Base-by-base conservation (phyloP, 768 basidiomycete genomes). In the Daedaleopsis sinensis region DNA sequence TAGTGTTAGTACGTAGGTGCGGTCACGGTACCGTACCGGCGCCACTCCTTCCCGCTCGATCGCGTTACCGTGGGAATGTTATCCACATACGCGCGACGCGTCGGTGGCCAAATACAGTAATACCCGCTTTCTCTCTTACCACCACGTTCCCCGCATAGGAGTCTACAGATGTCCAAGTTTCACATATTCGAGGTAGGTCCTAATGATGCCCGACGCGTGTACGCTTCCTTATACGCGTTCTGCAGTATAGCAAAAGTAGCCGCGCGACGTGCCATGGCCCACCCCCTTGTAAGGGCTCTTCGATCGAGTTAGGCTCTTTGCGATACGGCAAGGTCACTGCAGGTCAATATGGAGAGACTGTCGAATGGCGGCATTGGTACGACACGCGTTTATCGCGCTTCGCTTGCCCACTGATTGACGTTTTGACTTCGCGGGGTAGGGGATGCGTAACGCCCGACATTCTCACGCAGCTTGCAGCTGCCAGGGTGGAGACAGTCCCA, bases 361-460 rank as follows among this genome's bases (percentile, higher is more conserved):
- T 91, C 3, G 79, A 86, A 68, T 93, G 91, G 91, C 78, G 84
- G 44, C 91, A 93, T 65, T 93, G 91, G 90, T 90, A 73, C 67
- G 78, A 50, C 60, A 43, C 32, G 39, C 51, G 67, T 37, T 35
- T 37, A 51, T 47, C 35, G 48, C 58, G 44, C 9, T 58, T 39
- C 37, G 19, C 36, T 1, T 50, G 36, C 27, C 27, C 50, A 64
- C 42, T 66, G 57, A 44, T 35, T 37, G 21, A 46, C 48, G 18
- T 16, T 57, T 42, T 39, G 32, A 39, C 18, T 49, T 18, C 13
- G 27, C 44, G 19, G 21, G 12, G 12, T 63, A 90, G 89, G 90
- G 89, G 87, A 62, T 92, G 90, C 59, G 87, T 90, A 11, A 88
- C 86, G 21, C 79, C 82, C 9, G 73, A 76, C 49, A 84, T 88